Conservation (phyloP, 2,329 filamentous ascomycete genomes). For the Colletotrichum truncatum region DNA sequence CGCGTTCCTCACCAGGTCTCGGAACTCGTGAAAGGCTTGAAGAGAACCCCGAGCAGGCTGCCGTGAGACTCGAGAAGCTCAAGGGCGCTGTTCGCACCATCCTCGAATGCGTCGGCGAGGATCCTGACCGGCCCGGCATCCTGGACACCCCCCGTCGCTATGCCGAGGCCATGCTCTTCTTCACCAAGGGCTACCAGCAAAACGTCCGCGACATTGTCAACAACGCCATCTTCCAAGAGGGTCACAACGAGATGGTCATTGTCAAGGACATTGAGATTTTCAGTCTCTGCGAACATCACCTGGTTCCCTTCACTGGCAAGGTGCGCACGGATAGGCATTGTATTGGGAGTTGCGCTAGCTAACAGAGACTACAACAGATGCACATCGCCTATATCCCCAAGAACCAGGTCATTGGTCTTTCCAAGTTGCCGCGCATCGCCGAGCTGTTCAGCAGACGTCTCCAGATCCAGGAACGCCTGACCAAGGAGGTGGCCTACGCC, state of each 20-base stretch:
- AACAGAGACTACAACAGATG: conserved; percentile 68
- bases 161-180: conserved; percentile 93
- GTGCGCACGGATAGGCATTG: conserved; percentile 53
- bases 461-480: conserved; percentile 95
- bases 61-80: conserved; percentile 64
- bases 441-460: conserved; percentile 95
- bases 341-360: background rate
- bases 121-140: conserved; percentile 71
- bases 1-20: conserved; percentile 49
- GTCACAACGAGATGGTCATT: conserved; percentile 96
- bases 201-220: conserved; percentile 94
- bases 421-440: conserved; percentile 93
- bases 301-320: conserved; percentile 96
- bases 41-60: conserved; percentile 61
- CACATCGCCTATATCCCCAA: conserved; percentile 98
- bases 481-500: conserved; percentile 93
- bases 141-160: conserved; percentile 83
- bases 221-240: conserved; percentile 92
- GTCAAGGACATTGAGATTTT: conserved; percentile 98
- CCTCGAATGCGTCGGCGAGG: conserved; percentile 75
- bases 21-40: conserved; percentile 73
- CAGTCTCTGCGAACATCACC: conserved; percentile 94
- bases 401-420: conserved; percentile 91
- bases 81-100: conserved; percentile 71
- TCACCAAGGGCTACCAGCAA: conserved; percentile 97